Evolutionary conservation across 2,329 filamentous ascomycete genomes (phyloP).

Genomic region (Beauveria rudraprayagi): DNA sequence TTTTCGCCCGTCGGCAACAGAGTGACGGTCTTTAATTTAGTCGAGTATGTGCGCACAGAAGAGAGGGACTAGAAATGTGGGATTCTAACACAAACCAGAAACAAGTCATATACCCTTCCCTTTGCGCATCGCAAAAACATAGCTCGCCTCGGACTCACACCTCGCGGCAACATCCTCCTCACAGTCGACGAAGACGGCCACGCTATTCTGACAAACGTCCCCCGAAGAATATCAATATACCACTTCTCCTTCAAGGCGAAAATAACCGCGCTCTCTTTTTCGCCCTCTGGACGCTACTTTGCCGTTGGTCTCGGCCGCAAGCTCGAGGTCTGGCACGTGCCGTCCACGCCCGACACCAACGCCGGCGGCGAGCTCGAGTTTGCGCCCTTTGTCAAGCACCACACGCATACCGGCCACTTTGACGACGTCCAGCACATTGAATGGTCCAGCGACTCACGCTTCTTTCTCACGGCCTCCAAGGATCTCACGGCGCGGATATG

Average conservation of each 20-base stretch:
- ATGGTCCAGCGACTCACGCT: constrained; percentile 94
- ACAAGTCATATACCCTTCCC: constrained; percentile 78
- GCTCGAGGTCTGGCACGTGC: constrained; percentile 94
- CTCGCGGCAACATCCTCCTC: constrained; percentile 83
- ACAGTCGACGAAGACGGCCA: constrained; percentile 91
- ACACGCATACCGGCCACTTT: constrained; percentile 80
- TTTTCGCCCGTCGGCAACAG: constrained; percentile 95
- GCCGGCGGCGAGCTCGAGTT: constrained; percentile 81
- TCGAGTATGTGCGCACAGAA: constrained; percentile 57
- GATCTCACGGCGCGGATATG: constrained; percentile 92
- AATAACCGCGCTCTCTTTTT: constrained; percentile 79
- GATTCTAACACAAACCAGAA: constrained; percentile 45
- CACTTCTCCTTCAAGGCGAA: constrained; percentile 90
- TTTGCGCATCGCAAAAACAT: constrained; percentile 96
- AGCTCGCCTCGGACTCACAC: constrained; percentile 75
- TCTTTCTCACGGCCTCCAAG: constrained; percentile 87
- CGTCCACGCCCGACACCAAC: constrained; percentile 75
- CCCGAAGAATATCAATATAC: constrained; percentile 77
- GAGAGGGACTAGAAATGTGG: not conserved
- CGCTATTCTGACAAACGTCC: constrained; percentile 86
- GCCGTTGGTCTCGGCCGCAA: constrained; percentile 79
- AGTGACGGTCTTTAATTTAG: constrained; percentile 90
- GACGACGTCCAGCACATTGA: constrained; percentile 79
- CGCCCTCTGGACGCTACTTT: constrained; percentile 84
- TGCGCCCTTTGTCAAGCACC: constrained; percentile 84